Conservation (phyloP, 2,329 filamentous ascomycete genomes). For the Hypoxylon sp. region DNA sequence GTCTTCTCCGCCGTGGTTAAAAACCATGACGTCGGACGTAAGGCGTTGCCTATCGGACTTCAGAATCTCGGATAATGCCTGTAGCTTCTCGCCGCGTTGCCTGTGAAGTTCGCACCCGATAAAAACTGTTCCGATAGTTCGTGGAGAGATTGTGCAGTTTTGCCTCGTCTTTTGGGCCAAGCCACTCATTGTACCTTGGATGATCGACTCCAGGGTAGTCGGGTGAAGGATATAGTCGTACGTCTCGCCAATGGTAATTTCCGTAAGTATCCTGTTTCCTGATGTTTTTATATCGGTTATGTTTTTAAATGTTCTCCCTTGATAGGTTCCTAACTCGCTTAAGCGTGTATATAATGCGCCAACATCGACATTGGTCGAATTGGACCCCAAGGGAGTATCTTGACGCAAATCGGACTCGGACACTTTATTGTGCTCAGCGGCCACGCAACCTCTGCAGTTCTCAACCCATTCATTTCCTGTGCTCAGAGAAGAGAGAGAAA, state of each 20-base stretch:
- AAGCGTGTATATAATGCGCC: not conserved
- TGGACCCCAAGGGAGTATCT: not conserved
- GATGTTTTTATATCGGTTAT: not conserved
- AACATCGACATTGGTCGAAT: not conserved
- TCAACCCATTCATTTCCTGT: not conserved
- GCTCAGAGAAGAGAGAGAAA: not conserved
- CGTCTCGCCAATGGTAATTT: not conserved
- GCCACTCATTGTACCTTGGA: not conserved
- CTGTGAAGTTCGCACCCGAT: not conserved
- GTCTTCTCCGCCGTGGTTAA: not conserved
- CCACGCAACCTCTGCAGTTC: not conserved
- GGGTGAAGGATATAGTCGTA: not conserved
- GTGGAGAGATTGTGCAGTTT: not conserved
- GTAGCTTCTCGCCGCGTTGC: not conserved
- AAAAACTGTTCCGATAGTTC: not conserved
- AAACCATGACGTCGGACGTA: not conserved
- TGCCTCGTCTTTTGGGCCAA: not conserved
- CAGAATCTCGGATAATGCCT: not conserved
- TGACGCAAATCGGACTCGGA: not conserved
- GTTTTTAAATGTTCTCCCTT: not conserved
- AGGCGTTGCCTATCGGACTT: not conserved
- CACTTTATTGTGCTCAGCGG: not conserved
- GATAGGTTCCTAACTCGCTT: not conserved
- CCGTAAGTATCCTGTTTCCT: not conserved
- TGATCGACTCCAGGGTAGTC: not conserved